These are phyloP conservation scores for Clavispora asparagi DNA, from an alignment of 805 yeast genomes.

Conservation along the genomic window DNA sequence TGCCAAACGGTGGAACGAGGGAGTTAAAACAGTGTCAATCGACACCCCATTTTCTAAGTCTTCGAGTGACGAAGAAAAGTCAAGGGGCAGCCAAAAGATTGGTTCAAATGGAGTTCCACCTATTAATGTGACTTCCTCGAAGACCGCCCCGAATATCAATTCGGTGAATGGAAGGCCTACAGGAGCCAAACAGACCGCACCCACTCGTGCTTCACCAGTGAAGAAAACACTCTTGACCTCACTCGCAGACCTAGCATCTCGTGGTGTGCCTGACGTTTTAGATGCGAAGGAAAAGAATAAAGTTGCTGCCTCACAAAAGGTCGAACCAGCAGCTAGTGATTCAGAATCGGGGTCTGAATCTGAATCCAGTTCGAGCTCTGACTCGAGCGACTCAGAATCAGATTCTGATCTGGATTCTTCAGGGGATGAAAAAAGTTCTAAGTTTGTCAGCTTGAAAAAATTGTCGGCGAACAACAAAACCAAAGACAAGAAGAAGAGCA, in stretches of 20 bases:
- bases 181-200: background rate
- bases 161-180: background rate
- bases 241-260: slow-evolving; percentile 9
- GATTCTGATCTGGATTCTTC: slow-evolving; percentile 4
- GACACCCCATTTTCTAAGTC: slow-evolving; percentile 1
- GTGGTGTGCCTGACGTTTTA: slow-evolving; percentile 15
- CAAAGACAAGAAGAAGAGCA: slow-evolving; percentile 16
- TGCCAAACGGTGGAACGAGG: background rate
- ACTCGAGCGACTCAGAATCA: slow-evolving; percentile 6
- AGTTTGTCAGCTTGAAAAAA: slow-evolving; percentile 23
- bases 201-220: background rate
- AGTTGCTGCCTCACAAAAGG: background rate
- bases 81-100: background rate
- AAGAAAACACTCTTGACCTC: slow-evolving; percentile 6
- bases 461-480: slow-evolving; percentile 11
- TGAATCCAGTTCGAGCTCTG: slow-evolving; percentile 2
- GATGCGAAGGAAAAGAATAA: slow-evolving; percentile 7
- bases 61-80: slow-evolving; percentile 1
- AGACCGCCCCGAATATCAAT: background rate
- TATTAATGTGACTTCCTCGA: background rate
- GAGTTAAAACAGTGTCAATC: slow-evolving; percentile 1
- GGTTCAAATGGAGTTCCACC: background rate
- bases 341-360: slow-evolving; percentile 5
- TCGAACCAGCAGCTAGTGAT: slow-evolving; percentile 1
- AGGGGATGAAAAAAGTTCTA: slow-evolving; percentile 12